Percentiles rank a stretch among this genome's conserved stretches.
phyloP scores from a whole-genome alignment of 2,329 filamentous ascomycete species.

The Hymenoscyphus repandus region DNA sequence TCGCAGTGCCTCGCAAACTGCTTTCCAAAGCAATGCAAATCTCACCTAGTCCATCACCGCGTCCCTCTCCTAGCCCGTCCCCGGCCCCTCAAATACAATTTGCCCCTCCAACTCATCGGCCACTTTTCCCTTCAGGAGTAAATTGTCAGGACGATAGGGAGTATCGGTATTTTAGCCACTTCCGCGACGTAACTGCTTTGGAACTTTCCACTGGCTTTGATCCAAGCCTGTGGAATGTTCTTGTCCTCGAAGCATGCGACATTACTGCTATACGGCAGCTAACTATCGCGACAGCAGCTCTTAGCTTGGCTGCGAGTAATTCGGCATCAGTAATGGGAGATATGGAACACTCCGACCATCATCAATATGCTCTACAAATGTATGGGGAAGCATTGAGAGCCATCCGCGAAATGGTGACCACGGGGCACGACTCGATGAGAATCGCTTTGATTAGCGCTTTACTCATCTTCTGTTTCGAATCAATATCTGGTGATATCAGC shows the following conservation, averaged over 20 bases:
- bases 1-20: conserved; percentile 8
- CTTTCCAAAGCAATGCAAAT: conserved; percentile 8
- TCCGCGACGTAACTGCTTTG: conserved; percentile 17
- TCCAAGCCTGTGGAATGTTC: conserved; percentile 14
- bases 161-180: conserved; percentile 20
- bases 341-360: conserved; percentile 10
- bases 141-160: conserved; percentile 17
- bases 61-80: conserved; percentile 5
- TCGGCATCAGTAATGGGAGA: neutral
- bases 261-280: conserved; percentile 17
- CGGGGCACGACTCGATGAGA: conserved; percentile 14
- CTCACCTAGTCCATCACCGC: conserved; percentile 4
- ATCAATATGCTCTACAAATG: conserved; percentile 17
- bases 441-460: conserved; percentile 21
- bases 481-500: conserved; percentile 16
- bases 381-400: conserved; percentile 19
- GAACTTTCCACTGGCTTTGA: conserved; percentile 17
- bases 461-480: conserved; percentile 24
- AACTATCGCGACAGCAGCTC: conserved; percentile 15
- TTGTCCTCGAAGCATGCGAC: conserved; percentile 19
- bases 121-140: conserved; percentile 5
- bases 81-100: conserved; percentile 2
- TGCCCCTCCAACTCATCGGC: neutral
- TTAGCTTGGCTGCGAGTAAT: conserved; percentile 11
- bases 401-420: conserved; percentile 12